phyloP scores from a whole-genome alignment of 1,284 basidiomycete genomes.

The Ganoderma resinaceum region DNA sequence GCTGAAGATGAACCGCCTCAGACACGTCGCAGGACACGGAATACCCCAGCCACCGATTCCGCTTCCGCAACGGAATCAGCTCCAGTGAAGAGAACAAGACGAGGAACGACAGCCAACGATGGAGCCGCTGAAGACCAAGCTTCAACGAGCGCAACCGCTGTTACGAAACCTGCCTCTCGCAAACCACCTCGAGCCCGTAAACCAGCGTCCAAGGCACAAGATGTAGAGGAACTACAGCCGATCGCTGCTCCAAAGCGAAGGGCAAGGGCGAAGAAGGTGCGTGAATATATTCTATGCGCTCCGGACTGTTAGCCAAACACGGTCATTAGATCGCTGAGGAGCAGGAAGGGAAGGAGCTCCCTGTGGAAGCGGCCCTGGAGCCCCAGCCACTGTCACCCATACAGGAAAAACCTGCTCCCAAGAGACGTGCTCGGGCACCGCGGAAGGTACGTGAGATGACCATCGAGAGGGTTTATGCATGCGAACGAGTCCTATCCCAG shows the following conservation, averaged over 20 bases:
- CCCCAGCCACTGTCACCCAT: constrained; percentile 19
- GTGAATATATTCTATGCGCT: not conserved
- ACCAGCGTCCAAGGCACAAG: not conserved
- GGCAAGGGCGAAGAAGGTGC: constrained; percentile 21
- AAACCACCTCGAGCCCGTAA: constrained; percentile 17
- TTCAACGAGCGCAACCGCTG: not conserved
- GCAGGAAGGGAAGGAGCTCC: not conserved
- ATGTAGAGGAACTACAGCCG: constrained; percentile 7
- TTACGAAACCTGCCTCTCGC: not conserved
- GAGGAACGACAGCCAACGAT: constrained; percentile 14
- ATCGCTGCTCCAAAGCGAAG: constrained; percentile 15
- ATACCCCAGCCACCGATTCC: constrained; percentile 16
- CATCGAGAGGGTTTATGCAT: too few relatives aligned
- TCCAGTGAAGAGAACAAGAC: constrained; percentile 16
- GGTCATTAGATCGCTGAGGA: not conserved
- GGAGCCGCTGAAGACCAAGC: not conserved
- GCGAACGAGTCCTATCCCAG: not conserved
- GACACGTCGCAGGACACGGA: constrained; percentile 34
- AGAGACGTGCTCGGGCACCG: constrained; percentile 17
- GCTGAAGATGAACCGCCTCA: constrained; percentile 24
- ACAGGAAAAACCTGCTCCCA: constrained; percentile 15
- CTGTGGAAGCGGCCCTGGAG: not conserved
- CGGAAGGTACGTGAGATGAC: constrained; percentile 2
- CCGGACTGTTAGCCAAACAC: not conserved
- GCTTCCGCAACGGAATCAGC: constrained; percentile 9